Base-by-base conservation (phyloP, 106 monocot species). In the Xerophyta viscosa region DNA sequence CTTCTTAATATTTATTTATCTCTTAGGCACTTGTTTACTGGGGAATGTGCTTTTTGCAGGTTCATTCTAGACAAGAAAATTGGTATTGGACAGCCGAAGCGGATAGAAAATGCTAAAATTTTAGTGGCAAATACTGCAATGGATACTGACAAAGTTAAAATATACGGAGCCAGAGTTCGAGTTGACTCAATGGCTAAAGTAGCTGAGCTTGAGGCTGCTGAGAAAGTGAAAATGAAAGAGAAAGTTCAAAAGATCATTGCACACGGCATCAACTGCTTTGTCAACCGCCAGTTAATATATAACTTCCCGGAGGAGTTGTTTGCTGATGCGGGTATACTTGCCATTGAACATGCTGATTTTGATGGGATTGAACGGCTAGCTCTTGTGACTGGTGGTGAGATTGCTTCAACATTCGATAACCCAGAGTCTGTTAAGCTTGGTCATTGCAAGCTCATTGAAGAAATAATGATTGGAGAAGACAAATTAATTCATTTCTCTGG, bases 61-160 rank as follows among this genome's bases (percentile, higher is more conserved):
- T 98, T 98, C 66, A 98, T 98, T 70, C 82, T 98, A 51, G 96
- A 98, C 65, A 98, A 98, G 73, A 98, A 98, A 64, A 98, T 98
- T 42, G 96, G 96, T 8, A 65, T 98, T 64, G 96, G 96, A 13
- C 96, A 98, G 46, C 96, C 96, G 19, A 98, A 77, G 39, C 60
- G 79, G 6, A 89, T 98, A 30, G 89, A 98, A 53, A 89, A 89
- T 69, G 89, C 96, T 12, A 98, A 85, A 28, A 98, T 98, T 48
- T 71, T 98, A 56, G 96, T 98, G 29, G 89, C 96, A 64, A 98
- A 98, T 62, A 98, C 96, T 37, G 96, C 96, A 18, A 98, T 98
- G 96, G 96, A 98, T 65, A 98, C 96, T n/a, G n/a, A 98, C 68
- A 98, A 98, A 79, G 96, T 98, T 21, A 98, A 98, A 66, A 98